A percentile compares a stretch with the other conserved stretches of the same genome.
Conservation (phyloP, 1,284 basidiomycete genomes). For the Tetrapyrgos nigripes region DNA sequence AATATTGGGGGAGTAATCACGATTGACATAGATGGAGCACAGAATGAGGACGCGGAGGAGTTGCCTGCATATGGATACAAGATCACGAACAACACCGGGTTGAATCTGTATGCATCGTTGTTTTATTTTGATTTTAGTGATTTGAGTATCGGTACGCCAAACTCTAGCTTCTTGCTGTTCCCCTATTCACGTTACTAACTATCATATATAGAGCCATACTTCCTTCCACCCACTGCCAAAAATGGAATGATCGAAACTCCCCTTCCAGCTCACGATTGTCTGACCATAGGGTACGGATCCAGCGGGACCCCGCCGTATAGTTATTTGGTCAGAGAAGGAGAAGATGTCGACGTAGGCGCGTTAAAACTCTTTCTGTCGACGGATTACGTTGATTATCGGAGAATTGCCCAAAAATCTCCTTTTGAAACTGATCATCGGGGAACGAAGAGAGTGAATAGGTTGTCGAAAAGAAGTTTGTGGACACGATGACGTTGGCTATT, state of each 20-base stretch:
- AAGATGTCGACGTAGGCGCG: constrained; percentile 21
- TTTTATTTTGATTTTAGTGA: constrained; percentile 15
- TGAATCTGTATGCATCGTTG: background rate
- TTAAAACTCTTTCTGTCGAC: constrained; percentile 23
- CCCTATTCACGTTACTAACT: background rate
- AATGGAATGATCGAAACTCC: constrained; percentile 2
- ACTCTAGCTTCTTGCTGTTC: background rate
- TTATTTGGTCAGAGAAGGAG: constrained; percentile 2
- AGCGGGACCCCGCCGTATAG: constrained; percentile 10
- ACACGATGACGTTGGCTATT: constrained; percentile 2
- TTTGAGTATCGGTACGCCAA: constrained; percentile 21
- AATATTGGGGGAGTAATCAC: constrained; percentile 12
- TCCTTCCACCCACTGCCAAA: background rate
- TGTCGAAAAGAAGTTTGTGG: no score
- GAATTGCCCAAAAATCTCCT: constrained; percentile 12
- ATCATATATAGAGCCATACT: constrained; percentile 5
- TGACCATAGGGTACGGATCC: constrained; percentile 20
- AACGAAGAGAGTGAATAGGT: background rate
- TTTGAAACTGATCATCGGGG: background rate
- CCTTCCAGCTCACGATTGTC: constrained; percentile 1
- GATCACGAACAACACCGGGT: constrained; percentile 15
- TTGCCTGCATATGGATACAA: constrained; percentile 24
- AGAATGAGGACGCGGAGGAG: no score
- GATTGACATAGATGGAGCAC: constrained; percentile 11
- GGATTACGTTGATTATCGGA: constrained; percentile 10